A percentile compares a stretch with the other conserved stretches of the same genome.
Evolutionary conservation across 176 grass and related monocot genomes (phyloP).

Genomic region (Dactylis glomerata): DNA sequence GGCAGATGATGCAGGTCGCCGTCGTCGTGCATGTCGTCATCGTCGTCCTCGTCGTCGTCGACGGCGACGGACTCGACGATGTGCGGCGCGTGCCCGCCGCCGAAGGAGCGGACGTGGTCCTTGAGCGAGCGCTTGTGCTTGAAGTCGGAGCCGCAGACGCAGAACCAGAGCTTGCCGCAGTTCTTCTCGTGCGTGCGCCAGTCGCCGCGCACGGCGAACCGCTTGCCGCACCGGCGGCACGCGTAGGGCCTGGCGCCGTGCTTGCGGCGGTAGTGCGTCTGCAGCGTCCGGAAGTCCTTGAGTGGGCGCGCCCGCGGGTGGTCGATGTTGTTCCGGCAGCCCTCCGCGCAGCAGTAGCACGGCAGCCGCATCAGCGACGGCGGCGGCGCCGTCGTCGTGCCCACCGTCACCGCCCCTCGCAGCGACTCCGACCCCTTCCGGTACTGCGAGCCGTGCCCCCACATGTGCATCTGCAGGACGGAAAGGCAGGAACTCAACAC

Average conservation of each 20-base stretch:
- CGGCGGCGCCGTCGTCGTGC: conserved; percentile 37
- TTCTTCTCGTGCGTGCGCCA: conserved; percentile 97
- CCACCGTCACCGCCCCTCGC: conserved; percentile 35
- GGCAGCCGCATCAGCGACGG: conserved; percentile 58
- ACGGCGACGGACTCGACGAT: conserved; percentile 54
- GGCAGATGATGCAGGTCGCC: not conserved
- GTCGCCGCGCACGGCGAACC: conserved; percentile 86
- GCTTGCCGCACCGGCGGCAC: conserved; percentile 74
- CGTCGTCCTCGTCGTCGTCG: conserved; percentile 37
- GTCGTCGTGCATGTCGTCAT: conserved; percentile 35
- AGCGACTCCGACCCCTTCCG: conserved; percentile 69
- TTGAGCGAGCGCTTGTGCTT: conserved; percentile 95
- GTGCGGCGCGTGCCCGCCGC: conserved; percentile 79
- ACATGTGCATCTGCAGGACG: conserved; percentile 87
- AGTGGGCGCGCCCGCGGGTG: conserved; percentile 71
- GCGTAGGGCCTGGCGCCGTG: conserved; percentile 73
- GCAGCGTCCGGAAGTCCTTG: conserved; percentile 91
- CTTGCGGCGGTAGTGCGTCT: conserved; percentile 85
- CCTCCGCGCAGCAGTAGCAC: conserved; percentile 91
- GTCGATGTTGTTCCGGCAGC: conserved; percentile 77
- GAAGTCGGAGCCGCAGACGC: conserved; percentile 89
- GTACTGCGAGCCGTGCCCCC: conserved; percentile 94
- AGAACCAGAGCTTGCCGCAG: conserved; percentile 91
- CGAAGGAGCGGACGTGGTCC: conserved; percentile 86
- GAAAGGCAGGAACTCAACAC: not conserved